These are phyloP conservation scores for Thalia dealbata DNA, from an alignment of 176 grass and related monocot species.

Conservation along the genomic window DNA sequence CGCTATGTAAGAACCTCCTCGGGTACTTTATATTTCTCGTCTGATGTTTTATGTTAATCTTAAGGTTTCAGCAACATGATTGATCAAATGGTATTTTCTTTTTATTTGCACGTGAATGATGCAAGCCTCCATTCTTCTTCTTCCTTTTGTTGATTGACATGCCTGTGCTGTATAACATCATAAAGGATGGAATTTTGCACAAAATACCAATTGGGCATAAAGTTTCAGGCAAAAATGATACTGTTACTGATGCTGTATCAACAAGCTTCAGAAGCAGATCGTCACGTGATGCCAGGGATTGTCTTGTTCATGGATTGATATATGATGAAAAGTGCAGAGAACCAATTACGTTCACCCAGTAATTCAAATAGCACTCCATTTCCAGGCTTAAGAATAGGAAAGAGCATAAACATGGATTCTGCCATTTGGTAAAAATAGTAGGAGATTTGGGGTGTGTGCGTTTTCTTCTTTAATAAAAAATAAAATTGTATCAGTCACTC, in stretches of 20 bases:
- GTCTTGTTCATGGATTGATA: constrained; percentile 2
- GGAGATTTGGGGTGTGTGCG: not conserved
- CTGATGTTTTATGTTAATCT: too few relatives aligned
- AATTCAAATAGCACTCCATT: not conserved
- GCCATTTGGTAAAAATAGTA: not conserved
- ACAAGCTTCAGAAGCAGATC: constrained; percentile 31
- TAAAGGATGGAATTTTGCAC: constrained; percentile 35
- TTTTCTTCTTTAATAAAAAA: too few relatives aligned
- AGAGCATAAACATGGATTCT: not conserved
- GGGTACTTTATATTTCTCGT: too few relatives aligned
- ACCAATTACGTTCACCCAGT: not conserved
- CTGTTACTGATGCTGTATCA: not conserved
- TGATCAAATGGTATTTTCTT: too few relatives aligned
- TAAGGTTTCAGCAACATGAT: too few relatives aligned
- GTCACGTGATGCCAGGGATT: constrained; percentile 30
- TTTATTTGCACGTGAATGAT: too few relatives aligned
- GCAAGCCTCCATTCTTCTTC: too few relatives aligned
- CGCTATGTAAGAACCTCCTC: too few relatives aligned
- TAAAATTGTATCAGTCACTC: not conserved
- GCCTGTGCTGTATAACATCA: too few relatives aligned
- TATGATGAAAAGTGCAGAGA: not conserved
- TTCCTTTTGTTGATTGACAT: too few relatives aligned
- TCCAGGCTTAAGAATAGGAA: not conserved
- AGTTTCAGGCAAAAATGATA: constrained; percentile 35
- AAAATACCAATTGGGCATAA: constrained; percentile 28